A percentile compares a stretch with the other conserved stretches of the same genome.
These are phyloP conservation scores for Akanthomyces lecanii DNA, from an alignment of 2,329 filamentous ascomycete genomes.

Conservation along the genomic window DNA sequence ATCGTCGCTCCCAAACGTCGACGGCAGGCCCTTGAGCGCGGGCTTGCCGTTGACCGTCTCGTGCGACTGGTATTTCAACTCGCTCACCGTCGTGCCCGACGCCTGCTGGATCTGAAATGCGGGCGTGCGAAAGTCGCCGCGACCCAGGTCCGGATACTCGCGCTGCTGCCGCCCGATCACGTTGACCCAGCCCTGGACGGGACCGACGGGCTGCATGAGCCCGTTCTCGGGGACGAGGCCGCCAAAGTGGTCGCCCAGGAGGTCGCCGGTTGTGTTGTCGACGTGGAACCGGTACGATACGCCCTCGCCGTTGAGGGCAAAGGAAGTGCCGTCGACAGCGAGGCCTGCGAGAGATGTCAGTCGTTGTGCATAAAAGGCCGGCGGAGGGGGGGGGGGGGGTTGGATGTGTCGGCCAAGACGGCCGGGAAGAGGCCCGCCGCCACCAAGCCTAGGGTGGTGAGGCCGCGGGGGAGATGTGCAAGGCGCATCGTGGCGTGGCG, in stretches of 20 bases:
- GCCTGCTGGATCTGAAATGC: conserved; percentile 58
- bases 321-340: conserved; percentile 50
- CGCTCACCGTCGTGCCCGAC: conserved; percentile 54
- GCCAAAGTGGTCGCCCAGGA: conserved; percentile 59
- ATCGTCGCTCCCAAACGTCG: conserved; percentile 52
- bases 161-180: conserved; percentile 48
- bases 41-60: conserved; percentile 54
- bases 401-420: not conserved
- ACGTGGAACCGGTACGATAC: conserved; percentile 63
- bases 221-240: conserved; percentile 48
- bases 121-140: conserved; percentile 59
- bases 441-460: not conserved
- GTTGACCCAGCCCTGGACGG: conserved; percentile 49
- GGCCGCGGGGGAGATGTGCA: not conserved
- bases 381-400: not conserved
- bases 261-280: conserved; percentile 50
- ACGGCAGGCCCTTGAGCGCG: conserved; percentile 49
- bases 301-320: conserved; percentile 51
- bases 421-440: not conserved
- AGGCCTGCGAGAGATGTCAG: conserved; percentile 37
- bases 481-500: not conserved
- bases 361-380: too few species aligned
- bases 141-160: conserved; percentile 61
- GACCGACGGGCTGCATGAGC: conserved; percentile 32
- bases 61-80: conserved; percentile 55